Base-by-base conservation (phyloP, 2,329 filamentous ascomycete genomes). In the Neonectria hederae region DNA sequence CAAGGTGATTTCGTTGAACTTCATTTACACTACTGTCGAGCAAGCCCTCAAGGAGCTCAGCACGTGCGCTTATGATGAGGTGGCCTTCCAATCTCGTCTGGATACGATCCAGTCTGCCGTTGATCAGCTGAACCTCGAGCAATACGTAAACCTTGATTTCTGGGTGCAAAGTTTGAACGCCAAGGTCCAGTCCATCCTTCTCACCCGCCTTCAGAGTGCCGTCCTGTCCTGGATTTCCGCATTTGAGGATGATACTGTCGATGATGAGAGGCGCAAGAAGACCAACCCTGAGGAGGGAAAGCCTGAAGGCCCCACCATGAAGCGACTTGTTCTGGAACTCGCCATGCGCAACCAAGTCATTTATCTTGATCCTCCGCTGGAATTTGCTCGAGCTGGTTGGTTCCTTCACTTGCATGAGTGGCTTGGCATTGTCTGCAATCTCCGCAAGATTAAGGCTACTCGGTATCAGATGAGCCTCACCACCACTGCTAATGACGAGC, bases 321-420 rank as follows among this genome's bases (percentile, higher is more conserved):
- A 87, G 72, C 88, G 87, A 30, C 86, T 97, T 24, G 86, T 96
- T 17, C 93, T 97, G 71, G 96, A 99, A 77, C 91, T 99, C 59
- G 96, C 93, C 6, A 99, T 99, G 93, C 92, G 93, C 32, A 98
- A 98, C 73, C 96, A 99, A 78, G 92, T 97, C 69, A 97, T 99
- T 70, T 97, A 97, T 75, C 87, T 99, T 26, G 96, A 97, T 57
- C 97, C 96, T 4, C 96, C 96, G 5, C 84, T 98, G 55, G 94
- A 97, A 76, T 96, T 90, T 76, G 94, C 96, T 17, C 89, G 94
- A 69, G 94, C 95, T 13, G 95, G 91, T 76, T 99, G 97, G 96
- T 92, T 97, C 75, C 85, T 91, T 19, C 94, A 97, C 71, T 85
- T 99, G 43, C 94, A 98, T 72, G 88, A 93, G 35, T 99, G 96